Conservation (phyloP, 2,329 filamentous ascomycete species). For the Fusarium sp. region DNA sequence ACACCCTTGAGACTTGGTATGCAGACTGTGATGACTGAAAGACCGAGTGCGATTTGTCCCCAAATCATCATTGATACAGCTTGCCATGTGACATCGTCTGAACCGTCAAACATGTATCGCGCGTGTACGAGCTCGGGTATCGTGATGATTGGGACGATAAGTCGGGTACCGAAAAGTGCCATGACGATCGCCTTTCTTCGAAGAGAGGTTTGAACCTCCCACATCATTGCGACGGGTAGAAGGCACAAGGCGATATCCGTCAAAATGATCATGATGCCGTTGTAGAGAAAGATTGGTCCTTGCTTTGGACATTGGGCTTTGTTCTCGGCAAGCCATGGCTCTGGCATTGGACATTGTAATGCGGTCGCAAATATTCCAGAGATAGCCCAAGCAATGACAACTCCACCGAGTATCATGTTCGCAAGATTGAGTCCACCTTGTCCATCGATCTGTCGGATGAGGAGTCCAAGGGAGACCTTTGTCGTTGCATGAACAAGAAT, state of each 20-base stretch:
- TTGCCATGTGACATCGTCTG: slow-evolving; percentile 34
- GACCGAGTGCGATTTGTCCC: slow-evolving; percentile 38
- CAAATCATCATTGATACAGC: slow-evolving; percentile 34
- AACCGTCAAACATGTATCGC: slow-evolving; percentile 27
- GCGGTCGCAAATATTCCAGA: slow-evolving; percentile 29
- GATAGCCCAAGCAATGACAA: slow-evolving; percentile 21
- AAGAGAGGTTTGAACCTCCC: slow-evolving; percentile 39
- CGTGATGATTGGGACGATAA: slow-evolving; percentile 39
- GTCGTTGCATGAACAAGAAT: slow-evolving; percentile 36
- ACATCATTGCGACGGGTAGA: slow-evolving; percentile 44
- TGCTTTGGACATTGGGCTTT: slow-evolving; percentile 22
- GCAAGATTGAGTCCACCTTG: slow-evolving; percentile 30
- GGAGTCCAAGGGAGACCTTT: slow-evolving; percentile 40
- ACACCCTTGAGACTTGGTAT: slow-evolving; percentile 43
- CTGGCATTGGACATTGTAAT: slow-evolving; percentile 35
- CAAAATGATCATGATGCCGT: slow-evolving; percentile 30
- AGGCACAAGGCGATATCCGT: slow-evolving; percentile 35
- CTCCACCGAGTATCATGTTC: slow-evolving; percentile 24
- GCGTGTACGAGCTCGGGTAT: slow-evolving; percentile 34
- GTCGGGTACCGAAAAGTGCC: slow-evolving; percentile 36
- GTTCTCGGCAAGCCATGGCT: slow-evolving; percentile 31
- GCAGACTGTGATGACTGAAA: slow-evolving; percentile 42
- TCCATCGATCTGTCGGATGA: slow-evolving; percentile 41
- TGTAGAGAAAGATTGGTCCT: slow-evolving; percentile 33
- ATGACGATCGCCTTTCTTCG: slow-evolving; percentile 38